phyloP scores from a whole-genome alignment of 1,284 basidiomycete species.

The Inonotus hispidus region DNA sequence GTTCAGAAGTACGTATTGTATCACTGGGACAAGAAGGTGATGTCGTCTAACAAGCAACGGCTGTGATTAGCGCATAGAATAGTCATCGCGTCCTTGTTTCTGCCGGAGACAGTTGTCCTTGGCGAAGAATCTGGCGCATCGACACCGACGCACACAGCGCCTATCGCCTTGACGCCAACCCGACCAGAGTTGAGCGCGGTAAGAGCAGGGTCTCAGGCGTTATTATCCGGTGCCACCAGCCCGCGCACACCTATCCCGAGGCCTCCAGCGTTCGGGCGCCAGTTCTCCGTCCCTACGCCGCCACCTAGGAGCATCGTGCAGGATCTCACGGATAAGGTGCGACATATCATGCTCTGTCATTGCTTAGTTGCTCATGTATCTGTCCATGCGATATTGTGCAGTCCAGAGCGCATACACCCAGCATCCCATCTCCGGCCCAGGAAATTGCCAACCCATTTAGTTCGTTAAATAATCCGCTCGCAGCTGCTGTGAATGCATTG shows the following conservation, averaged over 20 bases:
- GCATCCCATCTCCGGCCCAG: constrained; percentile 7
- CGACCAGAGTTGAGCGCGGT: not conserved
- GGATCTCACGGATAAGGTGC: constrained; percentile 62
- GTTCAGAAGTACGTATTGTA: constrained; percentile 33
- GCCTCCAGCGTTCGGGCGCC: constrained; percentile 24
- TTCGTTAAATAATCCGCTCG: not conserved
- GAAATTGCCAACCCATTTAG: constrained; percentile 14
- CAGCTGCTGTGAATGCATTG: constrained; percentile 16
- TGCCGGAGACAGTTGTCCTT: constrained; percentile 62
- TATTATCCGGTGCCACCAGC: constrained; percentile 14
- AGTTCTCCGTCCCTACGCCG: constrained; percentile 11
- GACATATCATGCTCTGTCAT: constrained; percentile 7
- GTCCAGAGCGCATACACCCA: constrained; percentile 9
- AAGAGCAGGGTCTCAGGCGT: not conserved
- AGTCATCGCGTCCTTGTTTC: constrained; percentile 73
- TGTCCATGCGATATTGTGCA: not conserved
- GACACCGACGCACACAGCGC: constrained; percentile 10
- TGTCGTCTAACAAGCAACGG: not conserved
- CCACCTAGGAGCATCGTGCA: constrained; percentile 70
- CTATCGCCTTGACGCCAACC: not conserved
- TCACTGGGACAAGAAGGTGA: not conserved
- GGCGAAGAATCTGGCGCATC: constrained; percentile 47
- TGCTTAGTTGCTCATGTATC: not conserved
- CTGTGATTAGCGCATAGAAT: constrained; percentile 48
- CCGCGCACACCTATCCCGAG: constrained; percentile 11